phyloP scores from a whole-genome alignment of 352 stramenopile species.

The Phytophthora foliorum region DNA sequence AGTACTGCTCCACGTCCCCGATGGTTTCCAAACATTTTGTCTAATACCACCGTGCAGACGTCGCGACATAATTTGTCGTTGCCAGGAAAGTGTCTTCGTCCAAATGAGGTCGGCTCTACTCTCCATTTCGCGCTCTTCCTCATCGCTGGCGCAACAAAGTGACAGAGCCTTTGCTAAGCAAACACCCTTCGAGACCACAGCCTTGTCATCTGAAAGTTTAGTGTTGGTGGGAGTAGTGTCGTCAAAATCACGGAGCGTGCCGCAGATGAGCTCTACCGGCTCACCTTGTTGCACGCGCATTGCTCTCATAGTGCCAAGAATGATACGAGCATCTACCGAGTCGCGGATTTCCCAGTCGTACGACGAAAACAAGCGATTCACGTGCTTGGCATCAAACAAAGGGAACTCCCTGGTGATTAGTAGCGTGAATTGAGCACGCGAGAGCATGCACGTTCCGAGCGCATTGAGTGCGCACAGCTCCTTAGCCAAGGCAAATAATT shows the following conservation, averaged over 20 bases:
- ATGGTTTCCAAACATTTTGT: constrained; percentile 29
- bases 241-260: constrained; percentile 62
- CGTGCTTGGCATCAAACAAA: constrained; percentile 46
- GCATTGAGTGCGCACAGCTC: constrained; percentile 63
- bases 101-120: constrained; percentile 24
- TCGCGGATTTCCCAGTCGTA: constrained; percentile 64
- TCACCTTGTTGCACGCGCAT: constrained; percentile 70
- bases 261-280: constrained; percentile 55
- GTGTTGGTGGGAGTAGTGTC: constrained; percentile 24
- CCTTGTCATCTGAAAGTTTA: constrained; percentile 19
- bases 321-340: constrained; percentile 59
- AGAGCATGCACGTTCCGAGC: constrained; percentile 37
- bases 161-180: constrained; percentile 31
- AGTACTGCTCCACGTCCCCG: constrained; percentile 4
- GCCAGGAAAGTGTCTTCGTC: constrained; percentile 29
- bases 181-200: constrained; percentile 15
- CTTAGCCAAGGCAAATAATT: constrained; percentile 57
- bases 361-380: constrained; percentile 71
- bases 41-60: constrained; percentile 17
- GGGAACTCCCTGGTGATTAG: constrained; percentile 64
- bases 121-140: constrained; percentile 49
- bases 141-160: constrained; percentile 55
- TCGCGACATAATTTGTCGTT: constrained; percentile 32
- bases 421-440: constrained; percentile 58
- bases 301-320: constrained; percentile 58